A percentile compares a stretch with the other conserved stretches of the same genome.
Evolutionary conservation across 2,329 filamentous ascomycete species (phyloP).

Genomic region (Aphanoascus verrucosus): DNA sequence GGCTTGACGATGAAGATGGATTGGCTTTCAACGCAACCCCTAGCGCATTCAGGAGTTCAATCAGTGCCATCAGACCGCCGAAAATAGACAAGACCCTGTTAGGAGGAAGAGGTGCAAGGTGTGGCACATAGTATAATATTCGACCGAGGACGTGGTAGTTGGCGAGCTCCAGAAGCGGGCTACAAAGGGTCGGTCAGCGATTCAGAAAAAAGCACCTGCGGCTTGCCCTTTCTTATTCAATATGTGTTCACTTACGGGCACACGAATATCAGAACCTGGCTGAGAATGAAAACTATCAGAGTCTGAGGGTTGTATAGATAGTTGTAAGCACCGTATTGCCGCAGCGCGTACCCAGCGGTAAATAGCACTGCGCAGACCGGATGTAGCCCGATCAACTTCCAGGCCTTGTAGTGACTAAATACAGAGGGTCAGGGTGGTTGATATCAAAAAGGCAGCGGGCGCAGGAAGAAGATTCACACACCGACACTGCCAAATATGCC

Average conservation of each 20-base stretch:
- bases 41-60: slow-evolving; percentile 42
- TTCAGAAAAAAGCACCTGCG: neutral
- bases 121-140: slow-evolving; percentile 51
- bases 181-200: slow-evolving; percentile 20
- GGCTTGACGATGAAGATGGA: slow-evolving; percentile 14
- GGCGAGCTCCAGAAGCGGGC: slow-evolving; percentile 50
- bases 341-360: slow-evolving; percentile 45
- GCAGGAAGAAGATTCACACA: slow-evolving; percentile 28
- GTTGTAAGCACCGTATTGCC: slow-evolving; percentile 44
- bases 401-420: slow-evolving; percentile 45
- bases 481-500: slow-evolving; percentile 48
- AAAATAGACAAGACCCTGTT: slow-evolving; percentile 34
- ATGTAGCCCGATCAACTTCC: slow-evolving; percentile 46
- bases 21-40: slow-evolving; percentile 43
- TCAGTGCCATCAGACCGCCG: slow-evolving; percentile 37
- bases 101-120: slow-evolving; percentile 41
- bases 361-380: slow-evolving; percentile 47
- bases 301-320: slow-evolving; percentile 31
- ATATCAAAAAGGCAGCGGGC: neutral
- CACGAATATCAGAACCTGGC: slow-evolving; percentile 31
- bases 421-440: neutral
- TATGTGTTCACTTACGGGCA: slow-evolving; percentile 24
- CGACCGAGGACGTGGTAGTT: slow-evolving; percentile 54
- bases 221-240: neutral
- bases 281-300: slow-evolving; percentile 39